These are phyloP conservation scores for Cladophialophora chaetospira DNA, from an alignment of 2,329 filamentous ascomycete species.

Conservation along the genomic window DNA sequence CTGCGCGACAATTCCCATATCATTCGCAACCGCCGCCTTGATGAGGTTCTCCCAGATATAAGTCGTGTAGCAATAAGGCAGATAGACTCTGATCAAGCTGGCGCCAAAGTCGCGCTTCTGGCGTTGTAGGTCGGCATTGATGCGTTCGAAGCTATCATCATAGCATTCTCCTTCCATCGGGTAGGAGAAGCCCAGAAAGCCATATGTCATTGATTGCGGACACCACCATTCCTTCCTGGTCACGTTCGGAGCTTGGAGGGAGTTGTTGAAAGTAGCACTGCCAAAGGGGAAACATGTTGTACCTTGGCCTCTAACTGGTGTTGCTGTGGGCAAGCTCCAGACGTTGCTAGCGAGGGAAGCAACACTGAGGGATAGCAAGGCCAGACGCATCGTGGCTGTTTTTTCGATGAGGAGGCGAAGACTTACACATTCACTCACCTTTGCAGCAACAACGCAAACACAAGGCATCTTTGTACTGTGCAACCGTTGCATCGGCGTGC, in stretches of 20 bases:
- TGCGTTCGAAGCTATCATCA: conserved; percentile 15
- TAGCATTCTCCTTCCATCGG: conserved; percentile 18
- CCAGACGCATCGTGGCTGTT: background rate
- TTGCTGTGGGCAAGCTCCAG: background rate
- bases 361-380: background rate
- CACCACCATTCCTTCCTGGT: conserved; percentile 16
- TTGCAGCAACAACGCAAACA: background rate
- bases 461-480: background rate
- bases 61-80: conserved; percentile 17
- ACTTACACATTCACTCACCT: background rate
- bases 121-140: conserved; percentile 14
- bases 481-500: background rate
- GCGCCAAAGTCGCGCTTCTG: conserved; percentile 15
- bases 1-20: conserved; percentile 13
- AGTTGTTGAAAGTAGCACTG: conserved; percentile 15
- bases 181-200: conserved; percentile 14
- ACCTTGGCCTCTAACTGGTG: conserved; percentile 4
- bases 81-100: conserved; percentile 11
- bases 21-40: conserved; percentile 11
- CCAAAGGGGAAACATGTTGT: conserved; percentile 13
- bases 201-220: conserved; percentile 17
- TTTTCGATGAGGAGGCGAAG: background rate
- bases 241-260: conserved; percentile 1
- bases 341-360: conserved; percentile 1
- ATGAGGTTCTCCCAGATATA: conserved; percentile 18